Conservation (phyloP, 2,329 filamentous ascomycete genomes). For the Exophiala sp. region DNA sequence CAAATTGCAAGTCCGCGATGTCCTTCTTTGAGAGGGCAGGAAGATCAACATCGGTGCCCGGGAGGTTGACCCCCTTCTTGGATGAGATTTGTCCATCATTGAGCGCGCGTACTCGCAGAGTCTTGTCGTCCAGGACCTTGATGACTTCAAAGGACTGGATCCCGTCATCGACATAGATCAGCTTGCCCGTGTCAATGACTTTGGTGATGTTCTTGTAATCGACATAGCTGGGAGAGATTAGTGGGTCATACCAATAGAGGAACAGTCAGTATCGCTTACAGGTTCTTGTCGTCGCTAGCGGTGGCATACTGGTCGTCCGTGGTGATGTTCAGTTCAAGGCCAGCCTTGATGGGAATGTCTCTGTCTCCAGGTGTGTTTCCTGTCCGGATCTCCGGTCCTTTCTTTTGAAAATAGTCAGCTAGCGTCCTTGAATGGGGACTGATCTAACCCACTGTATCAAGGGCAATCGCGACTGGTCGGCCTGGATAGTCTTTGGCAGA, state of each 20-base stretch:
- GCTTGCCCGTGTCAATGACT: slow-evolving; percentile 83
- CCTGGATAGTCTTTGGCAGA: slow-evolving; percentile 73
- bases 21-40: slow-evolving; percentile 98
- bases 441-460: slow-evolving; percentile 60
- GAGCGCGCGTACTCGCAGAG: slow-evolving; percentile 73
- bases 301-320: slow-evolving; percentile 90
- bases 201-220: slow-evolving; percentile 99
- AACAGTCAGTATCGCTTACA: slow-evolving; percentile 53
- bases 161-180: slow-evolving; percentile 97
- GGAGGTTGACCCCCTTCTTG: slow-evolving; percentile 98
- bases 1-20: slow-evolving; percentile 85
- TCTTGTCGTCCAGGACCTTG: slow-evolving; percentile 81
- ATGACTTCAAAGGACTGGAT: slow-evolving; percentile 94
- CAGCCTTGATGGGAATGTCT: slow-evolving; percentile 75
- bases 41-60: slow-evolving; percentile 97
- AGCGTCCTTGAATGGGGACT: slow-evolving; percentile 26
- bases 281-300: slow-evolving; percentile 80
- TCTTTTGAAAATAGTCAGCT: slow-evolving; percentile 39
- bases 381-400: slow-evolving; percentile 82
- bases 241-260: background rate
- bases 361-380: slow-evolving; percentile 65
- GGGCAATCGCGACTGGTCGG: slow-evolving; percentile 89
- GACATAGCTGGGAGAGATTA: slow-evolving; percentile 61
- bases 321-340: slow-evolving; percentile 86
- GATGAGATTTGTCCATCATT: slow-evolving; percentile 99